Base-by-base conservation (phyloP, 2,329 filamentous ascomycete species). In the Emergomyces pasteurianus region DNA sequence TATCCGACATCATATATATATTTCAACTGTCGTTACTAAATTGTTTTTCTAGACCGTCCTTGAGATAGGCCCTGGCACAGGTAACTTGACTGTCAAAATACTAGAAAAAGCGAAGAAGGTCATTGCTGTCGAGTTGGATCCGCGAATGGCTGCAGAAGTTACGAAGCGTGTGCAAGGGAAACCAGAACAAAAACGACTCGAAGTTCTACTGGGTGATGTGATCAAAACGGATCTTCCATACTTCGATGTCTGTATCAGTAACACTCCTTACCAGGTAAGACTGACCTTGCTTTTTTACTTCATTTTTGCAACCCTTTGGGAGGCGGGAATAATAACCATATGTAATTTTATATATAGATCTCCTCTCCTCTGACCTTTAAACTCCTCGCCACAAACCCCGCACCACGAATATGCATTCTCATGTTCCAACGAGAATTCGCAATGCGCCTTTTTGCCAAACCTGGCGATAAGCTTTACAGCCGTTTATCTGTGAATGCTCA, bases 401-500 rank as follows among this genome's bases (percentile, higher is more conserved):
- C 91, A 0, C 94, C 94, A 0, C 80, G 92, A 40, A 86, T 85
- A 63, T 92, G 88, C 67, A 84, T 97, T 65, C 90, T 97, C 76
- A 96, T 96, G 91, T 94, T 95, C 70, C 92, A 97, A 78, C 86
- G 91, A 70, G 92, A 97, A 77, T 96, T 96, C 70, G 92, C 92
- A 21, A 86, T 95, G 73, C 85, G 92, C 46, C 79, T 97, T 42
- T 92, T 95, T 61, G 94, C 94, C 16, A 86, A 87, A 52, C 90
- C 92, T 0, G 90, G 90, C 9, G 92, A 96, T 71, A 83, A 90
- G 59, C 83, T 97, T 9, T 97, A 96, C 79, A 91, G 86, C 66
- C 83, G 94, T n/a, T 80, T 97, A 31, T 89, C 85, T 1, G 92
- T 96, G 62, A 97, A 97, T 69, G 90, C 89, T 21, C 92, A 97